A percentile compares a stretch with the other conserved stretches of the same genome.
These are phyloP conservation scores for Limnanthes douglasii DNA, from an alignment of 345 rosid genomes.

Conservation along the genomic window DNA sequence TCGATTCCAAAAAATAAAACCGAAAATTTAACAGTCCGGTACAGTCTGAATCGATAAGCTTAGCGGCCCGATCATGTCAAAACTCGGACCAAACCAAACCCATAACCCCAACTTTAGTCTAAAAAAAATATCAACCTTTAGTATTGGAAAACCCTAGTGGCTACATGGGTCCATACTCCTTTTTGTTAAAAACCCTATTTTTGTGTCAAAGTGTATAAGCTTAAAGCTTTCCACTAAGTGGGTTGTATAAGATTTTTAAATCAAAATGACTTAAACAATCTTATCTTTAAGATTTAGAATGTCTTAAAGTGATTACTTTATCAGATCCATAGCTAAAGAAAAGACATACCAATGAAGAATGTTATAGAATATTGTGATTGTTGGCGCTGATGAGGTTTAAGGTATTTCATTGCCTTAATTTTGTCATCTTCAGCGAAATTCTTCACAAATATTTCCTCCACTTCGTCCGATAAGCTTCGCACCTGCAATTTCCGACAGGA, in stretches of 20 bases:
- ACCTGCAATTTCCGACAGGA: slow-evolving; percentile 50
- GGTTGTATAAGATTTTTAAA: no score
- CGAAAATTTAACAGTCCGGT: no score
- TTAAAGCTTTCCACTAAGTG: slow-evolving; percentile 14
- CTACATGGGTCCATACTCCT: slow-evolving; percentile 25
- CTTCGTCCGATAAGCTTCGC: slow-evolving; percentile 67
- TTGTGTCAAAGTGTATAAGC: slow-evolving; percentile 12
- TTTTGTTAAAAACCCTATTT: slow-evolving; percentile 10
- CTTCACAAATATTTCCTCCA: slow-evolving; percentile 70
- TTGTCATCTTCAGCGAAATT: slow-evolving; percentile 75
- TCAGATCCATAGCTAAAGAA: no score
- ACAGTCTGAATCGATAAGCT: no score
- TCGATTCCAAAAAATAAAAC: no score
- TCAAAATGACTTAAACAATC: no score
- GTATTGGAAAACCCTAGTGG: slow-evolving; percentile 22
- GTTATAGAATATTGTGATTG: slow-evolving; percentile 84
- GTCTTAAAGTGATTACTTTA: no score
- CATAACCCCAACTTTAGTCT: no score
- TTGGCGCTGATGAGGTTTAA: slow-evolving; percentile 63
- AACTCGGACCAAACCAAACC: no score
- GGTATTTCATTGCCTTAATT: slow-evolving; percentile 84
- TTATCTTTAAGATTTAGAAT: no score
- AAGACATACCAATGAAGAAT: slow-evolving; percentile 90
- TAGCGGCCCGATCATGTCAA: no score
- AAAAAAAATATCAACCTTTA: no score